Base-by-base conservation (phyloP, 1,284 basidiomycete genomes). In the Hymenochaete sp. region DNA sequence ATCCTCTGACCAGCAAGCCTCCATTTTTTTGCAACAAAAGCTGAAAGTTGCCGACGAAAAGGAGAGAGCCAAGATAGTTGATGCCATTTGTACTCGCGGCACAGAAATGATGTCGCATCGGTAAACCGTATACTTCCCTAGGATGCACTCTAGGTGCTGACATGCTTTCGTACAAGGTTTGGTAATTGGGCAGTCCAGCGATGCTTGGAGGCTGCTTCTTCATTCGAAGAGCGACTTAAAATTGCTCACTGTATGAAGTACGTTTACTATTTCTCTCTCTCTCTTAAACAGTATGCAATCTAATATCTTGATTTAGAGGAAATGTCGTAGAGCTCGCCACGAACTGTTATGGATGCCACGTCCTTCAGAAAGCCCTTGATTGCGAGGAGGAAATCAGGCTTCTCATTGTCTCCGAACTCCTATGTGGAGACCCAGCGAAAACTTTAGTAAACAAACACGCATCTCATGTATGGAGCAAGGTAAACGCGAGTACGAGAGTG, bases 21-120 rank as follows among this genome's bases (percentile, higher is more conserved):
- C 82, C n/a, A 88, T 89, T 38, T 89, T 89, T 57, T 66, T 88
- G 32, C 84, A 89, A 56, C 85, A 89, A 59, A 89, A 89, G 58
- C 71, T 89, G 52, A 89, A 89, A 59, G 83, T 87, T 10, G 85
- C 85, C 4, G 84, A 87, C 54, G 53, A 69, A n/a, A 74, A 78
- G 42, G 85, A 87, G 57, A 70, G 86, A 2, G 72, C 70, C 6
- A 86, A 85, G 61, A 89, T 89, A 38, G 78, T 89, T 8, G 83
- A 87, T 56, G 85, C 86, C 38, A 88, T 88, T 48, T 86, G 83
- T 49, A 70, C 76, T 28, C 73, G 78, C 16, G 85, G 85, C 0
- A 84, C 82, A 52, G 86, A 89, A 58, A 88, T 89, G 85, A 89
- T 89, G 85, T 84, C 84, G 49, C 81, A 87, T 59, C 69, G 82